phyloP scores from a whole-genome alignment of 2,329 filamentous ascomycete species.

The Pyricularia grisea region DNA sequence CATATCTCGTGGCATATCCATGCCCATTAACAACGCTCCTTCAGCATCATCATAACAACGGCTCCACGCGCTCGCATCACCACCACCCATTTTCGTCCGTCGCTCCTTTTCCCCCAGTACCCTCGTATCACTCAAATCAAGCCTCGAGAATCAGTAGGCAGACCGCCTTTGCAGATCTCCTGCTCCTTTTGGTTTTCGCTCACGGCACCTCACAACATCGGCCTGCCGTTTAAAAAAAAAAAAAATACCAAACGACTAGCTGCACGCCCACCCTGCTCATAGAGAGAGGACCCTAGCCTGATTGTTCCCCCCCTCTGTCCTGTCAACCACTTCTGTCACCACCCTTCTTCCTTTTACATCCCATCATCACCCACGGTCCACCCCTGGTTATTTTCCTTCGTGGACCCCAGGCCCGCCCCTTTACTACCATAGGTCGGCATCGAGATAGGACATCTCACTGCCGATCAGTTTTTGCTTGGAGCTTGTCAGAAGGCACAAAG shows the following conservation, averaged over 20 bases:
- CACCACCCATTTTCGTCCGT: background rate
- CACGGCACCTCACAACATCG: conserved; percentile 1
- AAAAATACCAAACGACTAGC: background rate
- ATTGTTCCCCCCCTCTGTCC: background rate
- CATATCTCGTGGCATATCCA: background rate
- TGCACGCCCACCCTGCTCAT: background rate
- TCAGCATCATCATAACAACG: background rate
- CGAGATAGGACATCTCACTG: background rate
- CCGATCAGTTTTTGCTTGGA: conserved; percentile 4
- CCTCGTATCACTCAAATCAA: background rate
- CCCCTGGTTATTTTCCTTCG: background rate
- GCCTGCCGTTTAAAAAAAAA: background rate
- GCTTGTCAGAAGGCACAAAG: conserved; percentile 3
- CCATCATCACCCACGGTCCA: background rate
- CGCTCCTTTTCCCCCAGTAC: background rate
- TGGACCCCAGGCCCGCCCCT: background rate
- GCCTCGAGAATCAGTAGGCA: background rate
- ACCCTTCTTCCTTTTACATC: background rate
- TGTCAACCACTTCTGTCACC: background rate
- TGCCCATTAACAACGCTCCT: background rate
- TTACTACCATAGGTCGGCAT: conserved; percentile 1
- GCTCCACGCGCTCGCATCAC: background rate
- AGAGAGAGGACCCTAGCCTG: background rate
- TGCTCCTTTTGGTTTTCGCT: background rate
- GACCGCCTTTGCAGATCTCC: conserved; percentile 4